These are phyloP conservation scores for Rhizomucor miehei DNA, from an alignment of 371 early-diverging fungal genomes.

Conservation along the genomic window DNA sequence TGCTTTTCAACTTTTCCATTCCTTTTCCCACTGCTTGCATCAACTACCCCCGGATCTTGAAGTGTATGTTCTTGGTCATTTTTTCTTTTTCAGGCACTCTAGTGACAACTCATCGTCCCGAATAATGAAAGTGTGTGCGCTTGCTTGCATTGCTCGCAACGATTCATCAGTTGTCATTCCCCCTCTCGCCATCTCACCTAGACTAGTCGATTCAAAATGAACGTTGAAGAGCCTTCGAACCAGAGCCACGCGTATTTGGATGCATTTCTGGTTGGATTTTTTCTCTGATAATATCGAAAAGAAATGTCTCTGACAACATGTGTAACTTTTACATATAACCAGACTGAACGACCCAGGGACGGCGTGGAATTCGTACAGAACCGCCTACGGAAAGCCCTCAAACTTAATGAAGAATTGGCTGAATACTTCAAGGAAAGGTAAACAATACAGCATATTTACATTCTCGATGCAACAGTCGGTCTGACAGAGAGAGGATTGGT, in stretches of 20 bases:
- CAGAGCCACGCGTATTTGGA: constrained; percentile 5
- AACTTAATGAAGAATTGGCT: constrained; percentile 57
- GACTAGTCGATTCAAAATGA: background rate
- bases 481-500: background rate
- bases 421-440: constrained; percentile 61
- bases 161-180: no score
- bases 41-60: no score
- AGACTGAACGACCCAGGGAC: constrained; percentile 55
- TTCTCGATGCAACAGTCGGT: background rate
- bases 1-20: no score
- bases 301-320: background rate
- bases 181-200: background rate
- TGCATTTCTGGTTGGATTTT: constrained; percentile 7
- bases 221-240: background rate
- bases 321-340: background rate
- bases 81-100: no score
- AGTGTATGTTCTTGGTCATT: no score
- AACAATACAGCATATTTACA: no score
- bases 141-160: no score
- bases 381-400: constrained; percentile 44
- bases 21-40: no score
- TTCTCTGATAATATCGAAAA: background rate
- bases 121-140: no score
- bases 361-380: constrained; percentile 48
- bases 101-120: no score